These are phyloP conservation scores for Leptographium flavum DNA, from an alignment of 2,329 filamentous ascomycete species.

Conservation along the genomic window DNA sequence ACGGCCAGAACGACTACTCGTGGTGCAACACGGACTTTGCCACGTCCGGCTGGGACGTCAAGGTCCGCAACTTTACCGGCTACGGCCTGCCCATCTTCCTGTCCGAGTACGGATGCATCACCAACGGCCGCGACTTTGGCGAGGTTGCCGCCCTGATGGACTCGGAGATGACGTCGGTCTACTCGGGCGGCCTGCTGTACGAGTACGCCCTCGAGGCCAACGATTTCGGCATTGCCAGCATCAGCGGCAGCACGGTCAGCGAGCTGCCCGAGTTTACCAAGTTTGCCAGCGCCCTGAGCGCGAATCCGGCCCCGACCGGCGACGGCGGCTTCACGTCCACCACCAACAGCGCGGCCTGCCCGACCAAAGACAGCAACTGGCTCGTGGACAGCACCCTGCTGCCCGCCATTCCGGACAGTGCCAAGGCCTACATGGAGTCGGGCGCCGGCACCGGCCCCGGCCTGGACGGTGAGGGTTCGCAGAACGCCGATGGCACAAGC, in stretches of 20 bases:
- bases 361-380: slow-evolving; percentile 33
- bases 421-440: slow-evolving; percentile 36
- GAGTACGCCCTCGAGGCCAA: slow-evolving; percentile 76
- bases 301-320: slow-evolving; percentile 36
- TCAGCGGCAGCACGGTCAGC: slow-evolving; percentile 39
- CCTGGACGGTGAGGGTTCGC: slow-evolving; percentile 37
- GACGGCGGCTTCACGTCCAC: slow-evolving; percentile 33
- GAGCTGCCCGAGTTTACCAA: slow-evolving; percentile 48
- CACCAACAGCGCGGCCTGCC: slow-evolving; percentile 33
- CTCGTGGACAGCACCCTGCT: slow-evolving; percentile 33
- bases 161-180: slow-evolving; percentile 70
- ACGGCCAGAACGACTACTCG: slow-evolving; percentile 64
- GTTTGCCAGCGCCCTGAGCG: slow-evolving; percentile 32
- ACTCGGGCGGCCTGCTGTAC: slow-evolving; percentile 93
- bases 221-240: slow-evolving; percentile 65
- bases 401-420: slow-evolving; percentile 35
- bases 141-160: slow-evolving; percentile 72
- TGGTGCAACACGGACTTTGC: slow-evolving; percentile 64
- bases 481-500: slow-evolving; percentile 33
- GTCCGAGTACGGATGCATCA: slow-evolving; percentile 85
- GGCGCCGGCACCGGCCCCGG: slow-evolving; percentile 41
- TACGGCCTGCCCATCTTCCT: slow-evolving; percentile 88
- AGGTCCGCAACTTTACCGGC: slow-evolving; percentile 75
- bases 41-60: slow-evolving; percentile 68
- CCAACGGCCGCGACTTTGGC: slow-evolving; percentile 65